A percentile compares a stretch with the other conserved stretches of the same genome.
Evolutionary conservation across 2,329 filamentous ascomycete species (phyloP).

Genomic region (Aspergillus ibericus): DNA sequence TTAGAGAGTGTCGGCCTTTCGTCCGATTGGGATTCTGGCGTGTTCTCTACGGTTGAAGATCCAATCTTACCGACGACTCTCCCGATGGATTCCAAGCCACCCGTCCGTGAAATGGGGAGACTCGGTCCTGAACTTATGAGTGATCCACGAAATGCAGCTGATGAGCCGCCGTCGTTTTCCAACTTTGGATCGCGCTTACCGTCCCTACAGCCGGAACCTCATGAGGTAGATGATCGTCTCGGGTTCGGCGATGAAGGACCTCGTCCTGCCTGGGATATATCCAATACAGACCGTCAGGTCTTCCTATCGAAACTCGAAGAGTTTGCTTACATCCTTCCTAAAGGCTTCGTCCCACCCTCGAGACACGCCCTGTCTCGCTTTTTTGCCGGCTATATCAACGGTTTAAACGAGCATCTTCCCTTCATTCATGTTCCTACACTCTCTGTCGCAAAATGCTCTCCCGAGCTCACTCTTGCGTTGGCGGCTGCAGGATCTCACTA

Average conservation of each 20-base stretch:
- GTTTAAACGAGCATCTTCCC: conserved; percentile 53
- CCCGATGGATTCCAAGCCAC: conserved; percentile 38
- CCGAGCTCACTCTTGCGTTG: conserved; percentile 53
- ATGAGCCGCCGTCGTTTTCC: conserved; percentile 48
- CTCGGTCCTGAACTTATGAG: conserved; percentile 42
- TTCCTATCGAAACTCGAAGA: conserved; percentile 48
- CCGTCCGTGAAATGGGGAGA: conserved; percentile 34
- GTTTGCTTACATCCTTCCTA: conserved; percentile 48
- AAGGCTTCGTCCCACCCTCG: conserved; percentile 50
- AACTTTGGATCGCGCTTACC: conserved; percentile 51
- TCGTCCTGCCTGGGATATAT: conserved; percentile 49
- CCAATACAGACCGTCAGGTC: conserved; percentile 47
- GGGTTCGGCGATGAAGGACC: conserved; percentile 45
- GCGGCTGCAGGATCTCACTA: conserved; percentile 53
- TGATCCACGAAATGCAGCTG: conserved; percentile 39
- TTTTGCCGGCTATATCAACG: conserved; percentile 54
- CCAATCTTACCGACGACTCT: conserved; percentile 38
- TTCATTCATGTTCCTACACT: conserved; percentile 54
- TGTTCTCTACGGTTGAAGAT: conserved; percentile 46
- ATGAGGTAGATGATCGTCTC: conserved; percentile 46
- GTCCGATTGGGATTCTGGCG: conserved; percentile 51
- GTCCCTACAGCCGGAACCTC: conserved; percentile 48
- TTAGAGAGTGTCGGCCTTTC: conserved; percentile 51
- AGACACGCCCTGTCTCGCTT: conserved; percentile 51
- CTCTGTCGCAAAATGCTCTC: conserved; percentile 45